Percentiles rank a stretch among this genome's conserved stretches.
Conservation (phyloP, 2,329 filamentous ascomycete genomes). For the Aspergillus sp. region DNA sequence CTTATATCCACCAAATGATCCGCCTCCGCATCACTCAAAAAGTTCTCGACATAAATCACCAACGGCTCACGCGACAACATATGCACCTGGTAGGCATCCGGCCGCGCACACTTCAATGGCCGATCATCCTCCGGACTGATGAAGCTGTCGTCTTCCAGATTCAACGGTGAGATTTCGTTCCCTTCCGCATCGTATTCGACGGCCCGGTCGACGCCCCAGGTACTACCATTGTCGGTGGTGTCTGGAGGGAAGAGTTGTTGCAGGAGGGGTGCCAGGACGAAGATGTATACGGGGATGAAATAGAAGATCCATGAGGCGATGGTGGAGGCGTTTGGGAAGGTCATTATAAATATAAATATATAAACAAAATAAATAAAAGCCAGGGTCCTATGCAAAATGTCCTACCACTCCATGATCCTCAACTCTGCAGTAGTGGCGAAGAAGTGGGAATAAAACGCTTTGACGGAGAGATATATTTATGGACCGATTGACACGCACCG, state of each 20-base stretch:
- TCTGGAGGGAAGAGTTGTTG: constrained; percentile 17
- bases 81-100: constrained; percentile 33
- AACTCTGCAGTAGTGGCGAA: too few relatives aligned
- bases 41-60: constrained; percentile 52
- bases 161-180: constrained; percentile 5
- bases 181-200: not conserved
- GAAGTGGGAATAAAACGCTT: too few relatives aligned
- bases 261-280: constrained; percentile 26
- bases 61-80: constrained; percentile 48
- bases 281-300: constrained; percentile 30
- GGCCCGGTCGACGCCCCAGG: constrained; percentile 8
- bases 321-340: constrained; percentile 22
- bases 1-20: constrained; percentile 46
- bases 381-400: not conserved
- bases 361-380: not conserved
- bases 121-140: constrained; percentile 29
- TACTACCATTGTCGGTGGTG: constrained; percentile 2
- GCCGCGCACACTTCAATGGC: constrained; percentile 17
- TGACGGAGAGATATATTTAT: too few relatives aligned
- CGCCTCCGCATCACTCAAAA: constrained; percentile 43
- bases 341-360: constrained; percentile 11
- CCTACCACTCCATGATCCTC: too few relatives aligned
- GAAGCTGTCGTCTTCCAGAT: constrained; percentile 24
- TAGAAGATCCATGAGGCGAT: constrained; percentile 29
- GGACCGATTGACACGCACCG: too few relatives aligned